Conservation (phyloP, 1,139 yeast species). For the Saccharomycopsis phalli region DNA sequence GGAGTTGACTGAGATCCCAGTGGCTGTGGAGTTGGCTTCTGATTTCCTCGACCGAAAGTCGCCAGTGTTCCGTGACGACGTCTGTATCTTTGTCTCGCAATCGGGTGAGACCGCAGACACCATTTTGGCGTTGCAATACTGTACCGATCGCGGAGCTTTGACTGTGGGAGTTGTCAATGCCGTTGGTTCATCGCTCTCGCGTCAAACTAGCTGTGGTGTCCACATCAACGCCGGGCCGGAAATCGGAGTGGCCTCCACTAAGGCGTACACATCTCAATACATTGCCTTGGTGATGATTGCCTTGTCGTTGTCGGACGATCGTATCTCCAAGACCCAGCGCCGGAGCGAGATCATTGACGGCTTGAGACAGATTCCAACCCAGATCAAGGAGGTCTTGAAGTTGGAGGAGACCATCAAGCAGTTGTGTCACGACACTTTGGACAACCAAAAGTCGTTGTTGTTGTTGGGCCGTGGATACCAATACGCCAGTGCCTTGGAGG, state of each 20-base stretch:
- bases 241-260: conserved; percentile 99
- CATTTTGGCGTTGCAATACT: conserved; percentile 91
- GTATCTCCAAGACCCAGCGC: conserved; percentile 66
- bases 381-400: conserved; percentile 67
- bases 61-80: conserved; percentile 96
- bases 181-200: conserved; percentile 93
- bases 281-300: conserved; percentile 98
- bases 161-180: conserved; percentile 93
- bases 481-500: conserved; percentile 94
- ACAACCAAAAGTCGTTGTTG: conserved; percentile 77
- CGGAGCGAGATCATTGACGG: conserved; percentile 84
- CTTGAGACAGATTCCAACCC: conserved; percentile 73
- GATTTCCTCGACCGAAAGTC: conserved; percentile 93
- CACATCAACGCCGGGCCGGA: conserved; percentile 99
- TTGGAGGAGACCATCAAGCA: conserved; percentile 68
- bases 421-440: conserved; percentile 64
- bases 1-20: conserved; percentile 94
- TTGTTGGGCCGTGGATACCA: conserved; percentile 97
- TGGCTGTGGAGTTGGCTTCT: conserved; percentile 91
- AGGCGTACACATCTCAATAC: conserved; percentile 97
- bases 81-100: conserved; percentile 95
- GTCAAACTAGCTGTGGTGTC: conserved; percentile 97
- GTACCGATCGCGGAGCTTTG: conserved; percentile 93
- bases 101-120: conserved; percentile 99
- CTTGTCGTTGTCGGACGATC: conserved; percentile 83